Evolutionary conservation across 768 basidiomycete genomes (phyloP).

Genomic region (Tricholoma furcatifolium): DNA sequence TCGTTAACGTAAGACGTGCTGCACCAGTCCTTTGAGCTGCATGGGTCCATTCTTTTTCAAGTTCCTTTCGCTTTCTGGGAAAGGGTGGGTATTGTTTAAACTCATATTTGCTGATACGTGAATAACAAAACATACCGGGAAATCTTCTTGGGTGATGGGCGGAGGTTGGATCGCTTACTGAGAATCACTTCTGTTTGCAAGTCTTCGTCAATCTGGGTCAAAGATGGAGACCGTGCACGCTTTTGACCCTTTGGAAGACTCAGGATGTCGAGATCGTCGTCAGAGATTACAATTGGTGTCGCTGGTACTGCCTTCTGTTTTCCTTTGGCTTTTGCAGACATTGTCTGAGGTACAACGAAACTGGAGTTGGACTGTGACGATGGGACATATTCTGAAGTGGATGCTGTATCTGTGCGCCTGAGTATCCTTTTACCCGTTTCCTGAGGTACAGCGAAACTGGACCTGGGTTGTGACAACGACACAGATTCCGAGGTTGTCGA

Average conservation of each 20-base stretch:
- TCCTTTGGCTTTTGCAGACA: background rate
- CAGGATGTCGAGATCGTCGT: background rate
- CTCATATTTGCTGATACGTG: background rate
- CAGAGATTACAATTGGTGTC: background rate
- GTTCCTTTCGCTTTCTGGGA: constrained; percentile 20
- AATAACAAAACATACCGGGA: background rate
- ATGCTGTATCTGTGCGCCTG: constrained; percentile 2
- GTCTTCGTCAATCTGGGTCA: background rate
- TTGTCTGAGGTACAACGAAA: background rate
- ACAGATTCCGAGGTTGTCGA: background rate
- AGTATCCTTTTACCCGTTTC: background rate
- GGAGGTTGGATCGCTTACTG: background rate
- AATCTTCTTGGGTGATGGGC: background rate
- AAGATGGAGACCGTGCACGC: background rate
- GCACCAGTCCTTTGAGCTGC: constrained; percentile 26
- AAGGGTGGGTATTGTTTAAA: too few species aligned
- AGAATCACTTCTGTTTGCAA: background rate
- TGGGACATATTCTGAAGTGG: background rate
- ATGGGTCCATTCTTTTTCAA: constrained; percentile 34
- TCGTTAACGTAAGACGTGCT: constrained; percentile 34
- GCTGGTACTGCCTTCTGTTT: background rate
- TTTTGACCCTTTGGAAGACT: background rate
- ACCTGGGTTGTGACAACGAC: background rate
- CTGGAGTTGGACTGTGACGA: background rate
- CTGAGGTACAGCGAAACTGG: too few species aligned